Base-by-base conservation (phyloP, 78 protist species). In the Polysphondylium violaceum region DNA sequence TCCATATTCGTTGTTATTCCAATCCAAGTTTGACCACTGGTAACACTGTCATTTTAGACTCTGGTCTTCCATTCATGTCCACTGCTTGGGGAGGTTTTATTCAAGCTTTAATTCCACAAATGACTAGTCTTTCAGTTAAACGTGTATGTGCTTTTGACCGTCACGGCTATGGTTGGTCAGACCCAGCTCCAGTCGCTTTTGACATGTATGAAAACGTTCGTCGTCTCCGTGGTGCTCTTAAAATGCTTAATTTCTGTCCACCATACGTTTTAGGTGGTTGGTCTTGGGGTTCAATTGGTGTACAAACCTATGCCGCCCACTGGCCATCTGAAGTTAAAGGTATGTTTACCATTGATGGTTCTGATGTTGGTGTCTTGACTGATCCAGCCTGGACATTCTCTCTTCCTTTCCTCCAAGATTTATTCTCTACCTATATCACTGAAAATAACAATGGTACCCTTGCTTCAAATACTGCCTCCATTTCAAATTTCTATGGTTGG, bases 1-100 rank as follows among this genome's bases (percentile, higher is more conserved):
- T 78, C 12, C 88, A 78, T 38, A 78, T 78, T 16, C 50, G 88
- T 40, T 78, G 88, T 25, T 78, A 78, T 65, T n/a, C 29, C n/a
- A 59, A 58, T 65, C 35, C 21, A 25, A 35, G 35, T 47, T 41
- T 16, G 1, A 25, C 47, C 12, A 29, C 23, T 51, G 73, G 73
- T 16, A 38, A 61, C 5, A 65, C 33, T 35, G 64, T 36, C 3
- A 1, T 78, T 3, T 78, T 78, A 8, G 88, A 78, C 51, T 21
- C 76, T 19, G 88, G 88, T 2, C 0, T 78, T 16, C 88, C 88
- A 40, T 64, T 63, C 41, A 35, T 47, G 19, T 78, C 76, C 0
- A 43, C 72, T 4, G 44, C 72, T 1, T 78, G 7, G 19, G 74
- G 53, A 8, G 35, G 33, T 3, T 33, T 65, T 0, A 65, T 78